Evolutionary conservation across 2,329 filamentous ascomycete genomes (phyloP).

Genomic region (Eurotiales sp.): DNA sequence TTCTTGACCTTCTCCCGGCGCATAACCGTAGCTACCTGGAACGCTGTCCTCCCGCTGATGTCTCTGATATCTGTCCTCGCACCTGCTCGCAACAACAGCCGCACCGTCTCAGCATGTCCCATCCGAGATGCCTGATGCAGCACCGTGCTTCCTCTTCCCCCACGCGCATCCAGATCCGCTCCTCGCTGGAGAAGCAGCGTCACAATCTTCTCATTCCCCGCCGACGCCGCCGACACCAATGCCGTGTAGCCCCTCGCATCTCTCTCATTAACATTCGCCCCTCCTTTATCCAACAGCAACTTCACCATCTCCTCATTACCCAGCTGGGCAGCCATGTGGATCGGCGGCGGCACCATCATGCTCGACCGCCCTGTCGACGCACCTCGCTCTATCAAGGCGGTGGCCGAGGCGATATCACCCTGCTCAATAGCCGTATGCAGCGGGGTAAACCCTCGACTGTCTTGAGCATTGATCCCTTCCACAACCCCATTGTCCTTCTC

Average conservation of each 20-base stretch:
- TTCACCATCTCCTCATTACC: constrained; percentile 1
- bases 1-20: constrained; percentile 3
- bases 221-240: background rate
- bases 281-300: constrained; percentile 1
- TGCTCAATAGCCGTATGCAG: constrained; percentile 1
- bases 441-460: constrained; percentile 1
- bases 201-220: background rate
- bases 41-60: background rate
- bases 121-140: background rate
- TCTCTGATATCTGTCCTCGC: background rate
- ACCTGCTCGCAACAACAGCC: background rate
- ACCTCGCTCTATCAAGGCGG: background rate
- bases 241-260: constrained; percentile 4
- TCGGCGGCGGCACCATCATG: background rate
- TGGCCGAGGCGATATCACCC: background rate
- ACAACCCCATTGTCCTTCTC: background rate
- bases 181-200: background rate
- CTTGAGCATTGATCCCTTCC: background rate
- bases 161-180: background rate
- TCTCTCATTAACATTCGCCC: constrained; percentile 1
- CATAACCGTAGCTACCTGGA: constrained; percentile 1
- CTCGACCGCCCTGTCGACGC: background rate
- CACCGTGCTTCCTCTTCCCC: background rate
- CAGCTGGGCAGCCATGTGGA: background rate
- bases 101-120: background rate